Evolutionary conservation across 108 stramenopile genomes (phyloP).

Genomic region (Pseudonitzschia multiseries): DNA sequence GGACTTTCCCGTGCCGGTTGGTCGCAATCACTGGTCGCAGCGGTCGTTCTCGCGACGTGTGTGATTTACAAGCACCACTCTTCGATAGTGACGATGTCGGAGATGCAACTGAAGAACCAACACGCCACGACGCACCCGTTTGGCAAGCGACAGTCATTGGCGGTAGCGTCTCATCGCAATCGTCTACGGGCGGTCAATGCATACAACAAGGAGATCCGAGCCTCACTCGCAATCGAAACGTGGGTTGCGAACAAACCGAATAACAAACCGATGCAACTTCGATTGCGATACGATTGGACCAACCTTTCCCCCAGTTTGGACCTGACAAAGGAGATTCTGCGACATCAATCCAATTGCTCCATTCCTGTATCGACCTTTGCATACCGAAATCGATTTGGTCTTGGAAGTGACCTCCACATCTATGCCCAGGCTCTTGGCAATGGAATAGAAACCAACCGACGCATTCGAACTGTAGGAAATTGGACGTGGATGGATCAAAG

Average conservation of each 20-base stretch:
- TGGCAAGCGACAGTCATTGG: too few species aligned
- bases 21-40: background rate
- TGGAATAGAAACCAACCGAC: conserved; percentile 22
- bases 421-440: conserved; percentile 54
- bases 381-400: conserved; percentile 47
- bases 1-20: conserved; percentile 18
- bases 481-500: conserved; percentile 52
- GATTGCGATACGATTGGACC: conserved; percentile 53
- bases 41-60: background rate
- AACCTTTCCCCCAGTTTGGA: conserved; percentile 28
- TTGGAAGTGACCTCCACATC: conserved; percentile 57
- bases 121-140: background rate
- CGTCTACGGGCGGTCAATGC: too few species aligned
- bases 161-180: too few species aligned
- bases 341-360: conserved; percentile 43
- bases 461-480: conserved; percentile 33
- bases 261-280: background rate
- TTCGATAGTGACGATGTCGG: background rate
- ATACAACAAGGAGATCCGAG: too few species aligned
- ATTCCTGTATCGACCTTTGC: conserved; percentile 32
- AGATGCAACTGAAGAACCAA: background rate
- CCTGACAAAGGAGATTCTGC: conserved; percentile 22
- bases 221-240: too few species aligned
- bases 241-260: background rate
- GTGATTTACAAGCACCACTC: background rate